These are phyloP conservation scores for Apiospora aurea DNA, from an alignment of 2,329 filamentous ascomycete species.

Conservation along the genomic window DNA sequence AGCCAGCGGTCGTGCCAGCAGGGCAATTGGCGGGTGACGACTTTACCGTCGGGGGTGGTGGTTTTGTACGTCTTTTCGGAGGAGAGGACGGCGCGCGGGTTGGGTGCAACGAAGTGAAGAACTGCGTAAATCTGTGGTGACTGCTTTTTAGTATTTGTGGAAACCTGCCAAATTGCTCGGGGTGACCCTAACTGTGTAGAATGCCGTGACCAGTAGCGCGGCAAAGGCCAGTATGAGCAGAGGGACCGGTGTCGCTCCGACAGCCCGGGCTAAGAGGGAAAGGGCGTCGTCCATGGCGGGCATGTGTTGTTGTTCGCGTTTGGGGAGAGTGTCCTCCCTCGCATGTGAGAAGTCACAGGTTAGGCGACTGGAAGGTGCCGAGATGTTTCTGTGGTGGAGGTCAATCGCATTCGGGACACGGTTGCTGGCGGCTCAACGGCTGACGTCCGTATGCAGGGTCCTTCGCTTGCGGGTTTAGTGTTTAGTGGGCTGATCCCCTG, in stretches of 20 bases:
- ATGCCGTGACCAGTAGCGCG: slow-evolving; percentile 5
- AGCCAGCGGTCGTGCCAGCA: slow-evolving; percentile 88
- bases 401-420: slow-evolving; percentile 2
- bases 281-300: slow-evolving; percentile 9
- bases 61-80: slow-evolving; percentile 90
- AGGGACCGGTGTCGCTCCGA: not conserved
- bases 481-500: not conserved
- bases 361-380: not conserved
- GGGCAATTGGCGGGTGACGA: slow-evolving; percentile 66
- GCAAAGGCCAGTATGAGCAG: not conserved
- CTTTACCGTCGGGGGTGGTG: slow-evolving; percentile 68
- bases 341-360: not conserved
- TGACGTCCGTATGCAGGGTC: slow-evolving; percentile 5
- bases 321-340: not conserved
- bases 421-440: slow-evolving; percentile 12
- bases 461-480: not conserved
- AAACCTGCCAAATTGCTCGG: not conserved
- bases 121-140: slow-evolving; percentile 19
- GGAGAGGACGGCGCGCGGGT: slow-evolving; percentile 74
- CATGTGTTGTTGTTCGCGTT: not conserved
- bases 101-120: slow-evolving; percentile 53
- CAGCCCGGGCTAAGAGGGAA: not conserved
- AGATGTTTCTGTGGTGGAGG: slow-evolving; percentile 2
- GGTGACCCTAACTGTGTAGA: slow-evolving; percentile 17
- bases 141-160: not conserved